Evolutionary conservation across 805 yeast species (phyloP).

Genomic region (Sungouiozyma ichnusensis): DNA sequence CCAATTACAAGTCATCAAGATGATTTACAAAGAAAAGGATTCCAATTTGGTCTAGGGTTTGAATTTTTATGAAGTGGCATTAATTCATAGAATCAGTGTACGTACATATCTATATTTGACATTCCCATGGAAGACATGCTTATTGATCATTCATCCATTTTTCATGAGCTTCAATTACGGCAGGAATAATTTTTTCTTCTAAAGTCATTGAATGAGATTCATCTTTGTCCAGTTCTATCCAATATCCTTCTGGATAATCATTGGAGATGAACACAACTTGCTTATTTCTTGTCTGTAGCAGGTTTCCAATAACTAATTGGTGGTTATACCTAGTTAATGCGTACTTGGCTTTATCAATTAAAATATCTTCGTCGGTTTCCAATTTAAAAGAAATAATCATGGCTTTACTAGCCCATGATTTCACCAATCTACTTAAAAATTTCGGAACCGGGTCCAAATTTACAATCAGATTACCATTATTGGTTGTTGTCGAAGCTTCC

Average conservation of each 20-base stretch:
- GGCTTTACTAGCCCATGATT: conserved; percentile 89
- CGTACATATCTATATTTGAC: neutral
- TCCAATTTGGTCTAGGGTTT: conserved; percentile 57
- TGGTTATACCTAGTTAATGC: conserved; percentile 84
- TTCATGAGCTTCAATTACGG: conserved; percentile 53
- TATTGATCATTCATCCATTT: conserved; percentile 42
- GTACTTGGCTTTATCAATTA: conserved; percentile 62
- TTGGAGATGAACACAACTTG: conserved; percentile 73
- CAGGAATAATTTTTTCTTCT: conserved; percentile 73
- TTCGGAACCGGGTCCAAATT: conserved; percentile 95
- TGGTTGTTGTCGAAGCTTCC: conserved; percentile 14
- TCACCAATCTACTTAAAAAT: conserved; percentile 76
- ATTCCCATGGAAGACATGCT: neutral
- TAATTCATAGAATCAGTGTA: no score
- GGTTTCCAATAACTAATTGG: conserved; percentile 88
- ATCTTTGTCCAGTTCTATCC: conserved; percentile 40
- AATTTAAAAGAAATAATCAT: conserved; percentile 91
- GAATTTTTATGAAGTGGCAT: conserved; percentile 43
- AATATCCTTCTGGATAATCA: conserved; percentile 26
- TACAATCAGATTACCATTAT: conserved; percentile 62
- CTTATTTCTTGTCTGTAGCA: conserved; percentile 75
- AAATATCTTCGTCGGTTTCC: conserved; percentile 70
- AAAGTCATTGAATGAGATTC: conserved; percentile 38
- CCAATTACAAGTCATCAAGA: conserved; percentile 45
- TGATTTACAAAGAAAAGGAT: conserved; percentile 49